These are phyloP conservation scores for Phenoliferia sp. DNA, from an alignment of 1,284 basidiomycete genomes.

Conservation along the genomic window DNA sequence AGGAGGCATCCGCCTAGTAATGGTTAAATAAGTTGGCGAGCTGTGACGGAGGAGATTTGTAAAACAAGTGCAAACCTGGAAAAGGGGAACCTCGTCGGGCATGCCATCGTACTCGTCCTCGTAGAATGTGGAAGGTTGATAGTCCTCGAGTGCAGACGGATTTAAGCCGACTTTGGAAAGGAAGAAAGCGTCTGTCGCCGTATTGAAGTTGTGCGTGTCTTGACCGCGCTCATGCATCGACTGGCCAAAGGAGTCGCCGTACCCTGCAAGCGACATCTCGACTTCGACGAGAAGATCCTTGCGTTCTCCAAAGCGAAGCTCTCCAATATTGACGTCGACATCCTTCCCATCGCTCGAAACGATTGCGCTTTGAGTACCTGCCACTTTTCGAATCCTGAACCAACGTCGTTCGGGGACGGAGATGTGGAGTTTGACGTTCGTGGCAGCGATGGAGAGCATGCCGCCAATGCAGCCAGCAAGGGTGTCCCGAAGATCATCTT, in stretches of 20 bases:
- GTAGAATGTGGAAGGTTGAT: conserved; percentile 19
- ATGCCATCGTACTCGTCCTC: conserved; percentile 48
- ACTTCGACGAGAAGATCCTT: conserved; percentile 93
- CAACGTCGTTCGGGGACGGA: conserved; percentile 75
- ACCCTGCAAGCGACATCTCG: conserved; percentile 56
- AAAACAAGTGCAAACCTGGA: conserved; percentile 20
- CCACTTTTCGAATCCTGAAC: conserved; percentile 81
- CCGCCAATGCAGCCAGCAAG: conserved; percentile 88
- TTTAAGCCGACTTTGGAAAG: conserved; percentile 32
- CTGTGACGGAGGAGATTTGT: background rate
- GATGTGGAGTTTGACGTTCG: conserved; percentile 87
- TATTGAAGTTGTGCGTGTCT: conserved; percentile 16
- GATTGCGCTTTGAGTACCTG: conserved; percentile 74
- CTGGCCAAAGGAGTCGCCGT: conserved; percentile 4
- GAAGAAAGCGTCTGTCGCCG: conserved; percentile 38
- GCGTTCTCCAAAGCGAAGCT: conserved; percentile 82
- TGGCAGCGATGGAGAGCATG: conserved; percentile 83
- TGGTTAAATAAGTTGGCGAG: no score
- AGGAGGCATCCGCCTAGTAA: conserved; percentile 69
- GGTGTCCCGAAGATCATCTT: conserved; percentile 73
- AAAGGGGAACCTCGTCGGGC: conserved; percentile 78
- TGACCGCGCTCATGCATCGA: background rate
- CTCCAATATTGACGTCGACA: conserved; percentile 90
- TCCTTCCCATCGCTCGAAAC: conserved; percentile 81
- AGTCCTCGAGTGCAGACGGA: conserved; percentile 57